A percentile compares a stretch with the other conserved stretches of the same genome.
These are phyloP conservation scores for Malassezia yamatoensis DNA, from an alignment of 1,284 basidiomycete species.

Conservation along the genomic window DNA sequence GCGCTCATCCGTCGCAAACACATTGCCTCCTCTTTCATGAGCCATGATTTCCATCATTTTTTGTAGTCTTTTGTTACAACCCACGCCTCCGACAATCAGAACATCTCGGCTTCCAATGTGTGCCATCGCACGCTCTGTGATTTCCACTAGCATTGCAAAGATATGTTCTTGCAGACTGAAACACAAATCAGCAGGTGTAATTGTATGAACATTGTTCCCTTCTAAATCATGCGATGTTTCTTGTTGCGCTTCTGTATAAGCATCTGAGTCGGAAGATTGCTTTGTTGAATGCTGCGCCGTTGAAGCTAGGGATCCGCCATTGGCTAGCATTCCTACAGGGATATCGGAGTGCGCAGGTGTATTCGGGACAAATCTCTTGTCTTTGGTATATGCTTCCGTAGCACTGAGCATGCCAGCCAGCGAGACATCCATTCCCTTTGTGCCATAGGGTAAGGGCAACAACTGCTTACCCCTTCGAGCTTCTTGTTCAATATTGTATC, in stretches of 20 bases:
- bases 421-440: constrained; percentile 97
- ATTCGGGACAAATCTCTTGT: constrained; percentile 29
- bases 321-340: constrained; percentile 34
- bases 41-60: constrained; percentile 99
- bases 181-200: constrained; percentile 87
- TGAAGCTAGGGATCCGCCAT: constrained; percentile 17
- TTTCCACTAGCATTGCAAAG: constrained; percentile 98
- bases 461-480: constrained; percentile 72
- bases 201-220: constrained; percentile 43
- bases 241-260: constrained; percentile 12
- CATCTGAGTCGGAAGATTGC: background rate
- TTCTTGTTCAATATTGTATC: constrained; percentile 96
- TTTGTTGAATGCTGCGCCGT: constrained; percentile 1
- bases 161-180: constrained; percentile 95
- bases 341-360: constrained; percentile 1
- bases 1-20: constrained; percentile 92
- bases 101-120: constrained; percentile 94
- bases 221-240: constrained; percentile 17
- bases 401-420: constrained; percentile 84
- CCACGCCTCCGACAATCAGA: constrained; percentile 93
- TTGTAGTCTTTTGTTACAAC: constrained; percentile 75
- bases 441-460: constrained; percentile 79
- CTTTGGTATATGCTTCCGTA: constrained; percentile 66
- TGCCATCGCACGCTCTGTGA: constrained; percentile 97
- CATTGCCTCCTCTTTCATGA: constrained; percentile 70